Evolutionary conservation across 805 yeast genomes (phyloP).

Genomic region (Yarrowia keelungensis): DNA sequence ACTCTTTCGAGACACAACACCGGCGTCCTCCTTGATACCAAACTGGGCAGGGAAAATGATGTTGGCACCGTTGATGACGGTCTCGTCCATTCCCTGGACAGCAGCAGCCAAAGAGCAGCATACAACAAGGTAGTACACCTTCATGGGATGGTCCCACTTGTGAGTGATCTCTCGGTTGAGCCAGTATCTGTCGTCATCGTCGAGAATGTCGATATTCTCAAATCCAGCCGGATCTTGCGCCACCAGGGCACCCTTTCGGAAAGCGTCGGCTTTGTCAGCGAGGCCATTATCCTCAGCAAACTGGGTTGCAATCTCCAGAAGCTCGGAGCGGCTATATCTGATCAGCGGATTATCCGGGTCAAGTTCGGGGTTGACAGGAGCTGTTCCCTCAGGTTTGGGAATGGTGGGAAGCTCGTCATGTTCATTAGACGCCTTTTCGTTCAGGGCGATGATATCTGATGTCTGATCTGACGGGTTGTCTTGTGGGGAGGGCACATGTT

Average conservation of each 20-base stretch:
- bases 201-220: constrained; percentile 52
- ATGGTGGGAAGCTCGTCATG: constrained; percentile 4
- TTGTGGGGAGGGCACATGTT: constrained; percentile 6
- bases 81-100: constrained; percentile 78
- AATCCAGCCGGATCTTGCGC: constrained; percentile 54
- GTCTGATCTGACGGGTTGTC: constrained; percentile 9
- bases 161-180: constrained; percentile 57
- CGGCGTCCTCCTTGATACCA: constrained; percentile 41
- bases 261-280: constrained; percentile 39
- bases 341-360: constrained; percentile 34
- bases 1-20: constrained; percentile 43
- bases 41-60: constrained; percentile 51
- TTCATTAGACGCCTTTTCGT: constrained; percentile 27
- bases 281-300: constrained; percentile 27
- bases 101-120: constrained; percentile 72
- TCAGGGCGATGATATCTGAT: constrained; percentile 13
- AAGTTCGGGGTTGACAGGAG: background rate
- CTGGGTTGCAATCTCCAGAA: constrained; percentile 20
- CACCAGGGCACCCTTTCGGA: constrained; percentile 60
- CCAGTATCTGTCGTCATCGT: constrained; percentile 49
- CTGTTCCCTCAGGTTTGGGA: background rate
- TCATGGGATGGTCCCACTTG: constrained; percentile 55
- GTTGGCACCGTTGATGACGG: constrained; percentile 72
- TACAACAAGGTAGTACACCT: constrained; percentile 58
- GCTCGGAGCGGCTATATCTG: constrained; percentile 18